These are phyloP conservation scores for Microstegium vimineum DNA, from an alignment of 176 grass and related monocot genomes.

Conservation along the genomic window DNA sequence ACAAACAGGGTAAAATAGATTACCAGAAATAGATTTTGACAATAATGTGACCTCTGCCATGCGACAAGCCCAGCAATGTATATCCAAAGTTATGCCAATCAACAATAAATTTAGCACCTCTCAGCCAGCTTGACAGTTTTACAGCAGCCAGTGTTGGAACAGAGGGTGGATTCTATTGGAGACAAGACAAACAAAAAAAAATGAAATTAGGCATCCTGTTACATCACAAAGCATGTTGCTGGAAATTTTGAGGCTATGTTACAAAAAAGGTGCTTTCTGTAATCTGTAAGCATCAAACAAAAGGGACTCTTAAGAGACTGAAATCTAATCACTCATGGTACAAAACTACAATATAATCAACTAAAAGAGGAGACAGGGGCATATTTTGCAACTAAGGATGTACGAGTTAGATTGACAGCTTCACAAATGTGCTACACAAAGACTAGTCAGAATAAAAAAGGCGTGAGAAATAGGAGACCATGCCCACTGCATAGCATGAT, in stretches of 20 bases:
- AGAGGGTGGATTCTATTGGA: slow-evolving; percentile 87
- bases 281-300: not conserved
- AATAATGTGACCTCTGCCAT: slow-evolving; percentile 81
- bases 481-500: not conserved
- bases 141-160: slow-evolving; percentile 95
- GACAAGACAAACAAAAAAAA: slow-evolving; percentile 19
- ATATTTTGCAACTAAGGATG: not conserved
- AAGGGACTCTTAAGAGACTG: not conserved
- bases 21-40: slow-evolving; percentile 94
- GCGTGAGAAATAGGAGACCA: not conserved
- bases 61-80: slow-evolving; percentile 85
- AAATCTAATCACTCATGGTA: not conserved
- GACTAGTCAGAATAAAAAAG: not conserved
- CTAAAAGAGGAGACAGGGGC: not conserved
- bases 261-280: not conserved
- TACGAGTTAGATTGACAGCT: not conserved
- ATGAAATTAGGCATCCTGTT: slow-evolving; percentile 22
- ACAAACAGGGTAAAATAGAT: not conserved
- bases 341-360: not conserved
- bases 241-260: not conserved
- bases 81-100: slow-evolving; percentile 99
- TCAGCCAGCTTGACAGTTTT: slow-evolving; percentile 80
- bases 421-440: not conserved
- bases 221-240: not conserved
- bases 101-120: slow-evolving; percentile 79